phyloP scores from a whole-genome alignment of 805 yeast genomes.

The Clavispora vitiphila region DNA sequence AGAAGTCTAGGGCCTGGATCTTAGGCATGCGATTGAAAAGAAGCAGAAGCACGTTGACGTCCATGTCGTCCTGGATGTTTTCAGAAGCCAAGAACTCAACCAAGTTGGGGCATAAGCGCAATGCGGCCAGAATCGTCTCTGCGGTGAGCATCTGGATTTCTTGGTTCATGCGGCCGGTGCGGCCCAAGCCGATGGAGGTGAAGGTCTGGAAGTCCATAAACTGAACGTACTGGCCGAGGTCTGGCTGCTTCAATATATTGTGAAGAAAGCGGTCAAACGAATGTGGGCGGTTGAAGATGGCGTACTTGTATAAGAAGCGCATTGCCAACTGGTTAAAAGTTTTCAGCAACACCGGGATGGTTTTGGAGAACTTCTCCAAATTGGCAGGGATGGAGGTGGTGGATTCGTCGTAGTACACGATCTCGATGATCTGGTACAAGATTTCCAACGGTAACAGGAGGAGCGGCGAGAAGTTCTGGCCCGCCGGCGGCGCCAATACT shows the following conservation, averaged over 20 bases:
- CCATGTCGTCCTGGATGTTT: constrained; percentile 78
- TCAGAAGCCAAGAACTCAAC: constrained; percentile 80
- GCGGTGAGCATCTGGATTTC: constrained; percentile 89
- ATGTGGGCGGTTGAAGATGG: constrained; percentile 74
- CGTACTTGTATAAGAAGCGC: constrained; percentile 59
- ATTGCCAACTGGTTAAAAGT: constrained; percentile 54
- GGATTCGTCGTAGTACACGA: constrained; percentile 50
- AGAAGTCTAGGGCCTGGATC: constrained; percentile 73
- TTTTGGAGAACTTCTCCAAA: constrained; percentile 45
- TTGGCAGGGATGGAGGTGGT: constrained; percentile 49
- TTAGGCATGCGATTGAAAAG: constrained; percentile 51
- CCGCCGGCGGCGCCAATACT: constrained; percentile 8
- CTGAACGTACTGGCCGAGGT: constrained; percentile 58
- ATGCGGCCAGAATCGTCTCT: constrained; percentile 59
- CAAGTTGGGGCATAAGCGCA: constrained; percentile 59
- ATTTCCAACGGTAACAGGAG: constrained; percentile 51
- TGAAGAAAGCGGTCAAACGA: constrained; percentile 67
- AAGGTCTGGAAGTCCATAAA: constrained; percentile 83
- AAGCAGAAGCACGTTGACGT: constrained; percentile 47
- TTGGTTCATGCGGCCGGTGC: constrained; percentile 84
- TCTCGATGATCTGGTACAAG: constrained; percentile 49
- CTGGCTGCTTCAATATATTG: constrained; percentile 41
- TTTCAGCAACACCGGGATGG: constrained; percentile 51
- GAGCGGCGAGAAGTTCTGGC: constrained; percentile 15
- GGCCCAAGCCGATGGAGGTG: constrained; percentile 83